Evolutionary conservation across 192 early-diverging fungal species (phyloP).

Genomic region (Pilobolus umbonatus): DNA sequence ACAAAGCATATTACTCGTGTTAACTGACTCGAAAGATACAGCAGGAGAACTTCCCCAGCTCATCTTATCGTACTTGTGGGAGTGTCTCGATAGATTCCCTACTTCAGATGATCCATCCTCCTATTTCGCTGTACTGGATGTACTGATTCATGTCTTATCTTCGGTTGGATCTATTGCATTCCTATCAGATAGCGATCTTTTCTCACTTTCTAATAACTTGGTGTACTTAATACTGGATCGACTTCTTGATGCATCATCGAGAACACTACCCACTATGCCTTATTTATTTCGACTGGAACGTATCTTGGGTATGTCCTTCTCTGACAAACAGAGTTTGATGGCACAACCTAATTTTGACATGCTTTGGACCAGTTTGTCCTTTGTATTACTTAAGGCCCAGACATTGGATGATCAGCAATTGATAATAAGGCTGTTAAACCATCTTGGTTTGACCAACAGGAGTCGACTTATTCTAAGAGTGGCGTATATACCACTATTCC

Average conservation of each 20-base stretch:
- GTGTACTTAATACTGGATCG: constrained; percentile 14
- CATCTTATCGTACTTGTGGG: too few relatives aligned
- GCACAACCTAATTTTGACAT: constrained; percentile 27
- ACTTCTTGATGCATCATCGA: constrained; percentile 8
- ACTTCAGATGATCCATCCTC: not conserved
- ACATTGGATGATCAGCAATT: constrained; percentile 43
- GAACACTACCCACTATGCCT: not conserved
- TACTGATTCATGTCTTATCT: not conserved
- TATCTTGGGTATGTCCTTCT: not conserved
- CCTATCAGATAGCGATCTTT: not conserved
- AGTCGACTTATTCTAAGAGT: constrained; percentile 14
- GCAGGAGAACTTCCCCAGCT: not conserved
- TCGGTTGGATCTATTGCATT: not conserved
- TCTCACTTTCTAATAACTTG: not conserved
- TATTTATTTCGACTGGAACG: constrained; percentile 11
- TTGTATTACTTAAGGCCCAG: constrained; percentile 38
- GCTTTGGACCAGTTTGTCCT: constrained; percentile 40
- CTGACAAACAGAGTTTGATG: too few relatives aligned
- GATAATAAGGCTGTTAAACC: constrained; percentile 33
- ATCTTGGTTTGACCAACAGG: constrained; percentile 3
- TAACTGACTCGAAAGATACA: not conserved
- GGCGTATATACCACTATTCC: constrained; percentile 48
- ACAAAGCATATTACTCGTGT: not conserved
- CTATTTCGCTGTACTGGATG: not conserved
- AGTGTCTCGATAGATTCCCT: not conserved